Percentiles rank a stretch among this genome's conserved stretches.
These are phyloP conservation scores for Rubus idaeus DNA, from an alignment of 306 rosid species.

Conservation along the genomic window DNA sequence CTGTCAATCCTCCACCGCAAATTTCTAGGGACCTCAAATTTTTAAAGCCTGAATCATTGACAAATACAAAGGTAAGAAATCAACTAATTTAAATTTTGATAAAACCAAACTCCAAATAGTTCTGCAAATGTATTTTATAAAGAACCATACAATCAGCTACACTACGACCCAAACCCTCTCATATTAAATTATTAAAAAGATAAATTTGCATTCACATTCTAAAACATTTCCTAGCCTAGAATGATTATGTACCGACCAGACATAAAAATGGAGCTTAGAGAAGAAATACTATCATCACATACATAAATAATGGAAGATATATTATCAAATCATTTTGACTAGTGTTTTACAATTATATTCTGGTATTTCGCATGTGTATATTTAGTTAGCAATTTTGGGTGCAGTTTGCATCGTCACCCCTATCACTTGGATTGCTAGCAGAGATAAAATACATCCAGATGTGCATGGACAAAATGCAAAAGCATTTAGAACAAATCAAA, in stretches of 20 bases:
- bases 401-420: too few relatives aligned
- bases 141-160: background rate
- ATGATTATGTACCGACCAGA: background rate
- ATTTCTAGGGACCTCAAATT: slow-evolving; percentile 86
- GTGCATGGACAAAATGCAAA: too few relatives aligned
- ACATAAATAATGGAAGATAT: background rate
- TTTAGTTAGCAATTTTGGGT: too few relatives aligned
- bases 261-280: background rate
- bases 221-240: background rate
- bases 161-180: background rate
- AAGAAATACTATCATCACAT: background rate
- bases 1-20: slow-evolving; percentile 93
- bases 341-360: background rate
- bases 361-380: background rate
- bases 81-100: background rate
- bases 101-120: background rate
- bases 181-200: background rate
- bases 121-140: background rate
- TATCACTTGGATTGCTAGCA: too few relatives aligned
- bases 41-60: slow-evolving; percentile 64
- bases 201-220: background rate
- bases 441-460: too few relatives aligned
- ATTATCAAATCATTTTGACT: too few relatives aligned
- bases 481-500: too few relatives aligned
- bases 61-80: slow-evolving; percentile 13